Base-by-base conservation (phyloP, 2,329 filamentous ascomycete species). In the Cadophora malorum region DNA sequence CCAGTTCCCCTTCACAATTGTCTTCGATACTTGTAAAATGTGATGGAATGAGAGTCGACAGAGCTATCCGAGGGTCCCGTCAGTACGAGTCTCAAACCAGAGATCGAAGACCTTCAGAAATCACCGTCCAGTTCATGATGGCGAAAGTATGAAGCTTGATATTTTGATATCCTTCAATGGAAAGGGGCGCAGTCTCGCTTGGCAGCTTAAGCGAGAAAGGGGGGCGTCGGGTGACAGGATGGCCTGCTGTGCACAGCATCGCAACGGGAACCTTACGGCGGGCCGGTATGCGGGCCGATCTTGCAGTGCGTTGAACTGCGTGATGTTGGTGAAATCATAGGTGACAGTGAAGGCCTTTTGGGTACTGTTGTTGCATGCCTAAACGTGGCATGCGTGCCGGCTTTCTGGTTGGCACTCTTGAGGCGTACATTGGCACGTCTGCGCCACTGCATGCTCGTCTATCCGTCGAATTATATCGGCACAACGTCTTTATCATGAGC, bases 171-270 rank as follows among this genome's bases (percentile, higher is more conserved):
- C 35, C 45, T 35, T 21, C 23, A 6, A 25, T 28, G 4, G 16
- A 38, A 23, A 4, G 55, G 35, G 56, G 56, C 56, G 56, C 56
- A 59, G 56, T 59, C 56, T 59, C 35, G 52, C 33, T 21, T 59
- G 56, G 21, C 38, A 25, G 38, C 21, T 59, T 59, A 59, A 45
- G 56, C 56, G 56, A 59, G n/a, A 45, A 59, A 23, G 23, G 33
- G 25, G 28, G 56, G 56, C 56, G 10, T 59, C 35, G 35, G 35
- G 21, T 59, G 56, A 58, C 55, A 14, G 53, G 28, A n/a, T n/a
- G 53, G 14, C 28, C 19, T 59, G 3, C 14, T 23, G 5, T 45
- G 21, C 56, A 41, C 35, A 12, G 16, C 10, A 38, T 59, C 14
- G 38, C 35, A 41, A 59, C 5, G 19, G 56, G 56, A 59, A 59